Evolutionary conservation across 176 grass and related monocot species (phyloP), one percentile per base, ranked within the genome.

Genomic region (Luzula sylvatica): DNA sequence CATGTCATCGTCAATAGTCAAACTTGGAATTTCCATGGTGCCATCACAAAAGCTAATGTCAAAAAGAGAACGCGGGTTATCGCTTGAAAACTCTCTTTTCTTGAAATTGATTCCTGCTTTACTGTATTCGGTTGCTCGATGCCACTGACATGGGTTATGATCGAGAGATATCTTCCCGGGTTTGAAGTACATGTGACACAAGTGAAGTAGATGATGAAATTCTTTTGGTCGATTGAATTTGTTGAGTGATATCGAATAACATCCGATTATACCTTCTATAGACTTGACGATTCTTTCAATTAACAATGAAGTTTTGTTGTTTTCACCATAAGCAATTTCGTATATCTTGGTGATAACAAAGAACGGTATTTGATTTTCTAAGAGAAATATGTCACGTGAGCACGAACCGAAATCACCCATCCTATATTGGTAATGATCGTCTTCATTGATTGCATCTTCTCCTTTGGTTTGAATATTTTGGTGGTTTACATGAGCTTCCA

Each of bases 1-100:
- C n/a, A n/a, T n/a, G n/a, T n/a, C n/a, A n/a, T n/a, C n/a, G n/a
- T n/a, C n/a, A n/a, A n/a, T 22, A 3, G 19, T 48, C 7, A 68
- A 7, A 14, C 65, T 53, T 22, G 65, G 65, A 1, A 68, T 43
- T 43, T 68, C 50, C 1, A 56, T 1, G 3, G 42, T 5, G 3
- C 65, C 65, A 0, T 68, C 53, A 8, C 50, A 26, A 16, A 68
- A 72, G 38, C 20, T 50, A 15, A 62, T 63, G 28, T 72, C 55
- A 18, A 62, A 20, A 0, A 61, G 3, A 11, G 55, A 72, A 62
- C 61, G 56, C 20, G 42, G 45, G 0, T 53, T 17, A 1, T 2
- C 9, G 25, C 59, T 48, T 2, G 14, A 6, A 24, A 62, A 72
- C 1, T 62, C 42, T 11, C 27, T n/a, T 20, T 23, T 72, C 0